Evolutionary conservation across 2,329 filamentous ascomycete genomes (phyloP).

Genomic region (Alternaria incomplexa): DNA sequence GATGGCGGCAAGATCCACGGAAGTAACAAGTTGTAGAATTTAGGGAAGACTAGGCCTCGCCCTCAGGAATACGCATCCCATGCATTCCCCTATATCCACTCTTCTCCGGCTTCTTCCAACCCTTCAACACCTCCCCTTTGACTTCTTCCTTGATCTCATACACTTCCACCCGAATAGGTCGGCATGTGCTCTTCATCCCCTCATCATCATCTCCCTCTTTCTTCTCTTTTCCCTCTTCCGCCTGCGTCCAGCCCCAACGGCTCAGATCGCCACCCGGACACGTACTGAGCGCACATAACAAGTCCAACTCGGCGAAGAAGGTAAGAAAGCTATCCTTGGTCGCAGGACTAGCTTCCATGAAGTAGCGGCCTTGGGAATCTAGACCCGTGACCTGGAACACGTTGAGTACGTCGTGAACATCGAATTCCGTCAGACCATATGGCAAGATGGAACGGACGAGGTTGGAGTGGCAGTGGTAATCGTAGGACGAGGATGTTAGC

Average conservation of each 20-base stretch:
- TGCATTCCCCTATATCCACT: slow-evolving; percentile 71
- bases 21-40: slow-evolving; percentile 38
- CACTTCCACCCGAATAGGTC: slow-evolving; percentile 76
- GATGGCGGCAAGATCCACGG: slow-evolving; percentile 66
- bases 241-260: slow-evolving; percentile 75
- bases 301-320: slow-evolving; percentile 80
- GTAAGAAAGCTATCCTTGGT: slow-evolving; percentile 62
- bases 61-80: slow-evolving; percentile 62
- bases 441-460: slow-evolving; percentile 74
- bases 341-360: slow-evolving; percentile 62
- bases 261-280: slow-evolving; percentile 84
- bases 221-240: slow-evolving; percentile 51
- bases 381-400: slow-evolving; percentile 85
- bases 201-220: slow-evolving; percentile 63
- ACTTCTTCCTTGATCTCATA: slow-evolving; percentile 64
- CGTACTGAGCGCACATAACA: slow-evolving; percentile 70
- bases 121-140: slow-evolving; percentile 45
- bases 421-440: slow-evolving; percentile 71
- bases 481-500: slow-evolving; percentile 72
- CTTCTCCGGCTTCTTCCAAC: slow-evolving; percentile 67
- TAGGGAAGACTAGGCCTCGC: slow-evolving; percentile 34
- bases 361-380: slow-evolving; percentile 56
- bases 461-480: slow-evolving; percentile 87
- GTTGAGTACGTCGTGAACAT: slow-evolving; percentile 86
- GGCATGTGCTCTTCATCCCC: slow-evolving; percentile 61